A percentile compares a stretch with the other conserved stretches of the same genome.
Evolutionary conservation across 345 rosid genomes (phyloP).

Genomic region (Syzygium oleosum): DNA sequence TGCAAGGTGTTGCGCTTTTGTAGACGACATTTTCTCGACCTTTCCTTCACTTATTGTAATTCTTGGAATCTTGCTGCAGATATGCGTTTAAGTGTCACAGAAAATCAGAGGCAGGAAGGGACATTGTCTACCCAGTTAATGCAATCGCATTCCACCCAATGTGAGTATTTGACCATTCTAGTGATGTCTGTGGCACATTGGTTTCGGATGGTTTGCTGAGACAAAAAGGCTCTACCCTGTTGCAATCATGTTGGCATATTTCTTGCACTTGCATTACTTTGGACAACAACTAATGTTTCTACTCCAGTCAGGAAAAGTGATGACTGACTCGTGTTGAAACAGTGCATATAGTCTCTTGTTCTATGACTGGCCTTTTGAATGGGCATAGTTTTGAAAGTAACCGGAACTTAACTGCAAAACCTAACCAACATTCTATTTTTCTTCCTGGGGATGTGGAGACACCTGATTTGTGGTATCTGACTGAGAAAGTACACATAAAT

Average conservation of each 20-base stretch:
- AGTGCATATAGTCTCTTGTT: neutral
- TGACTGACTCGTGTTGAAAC: neutral
- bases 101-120: slow-evolving; percentile 94
- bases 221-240: neutral
- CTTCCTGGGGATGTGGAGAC: neutral
- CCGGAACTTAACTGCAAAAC: neutral
- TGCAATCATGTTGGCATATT: neutral
- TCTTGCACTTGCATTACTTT: neutral
- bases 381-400: neutral
- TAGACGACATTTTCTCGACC: neutral
- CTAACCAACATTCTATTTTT: neutral
- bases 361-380: neutral
- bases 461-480: neutral
- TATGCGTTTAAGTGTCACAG: slow-evolving; percentile 99
- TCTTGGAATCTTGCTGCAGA: slow-evolving; percentile 26
- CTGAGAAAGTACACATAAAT: neutral
- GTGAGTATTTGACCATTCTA: slow-evolving; percentile 39
- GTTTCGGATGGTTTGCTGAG: neutral
- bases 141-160: slow-evolving; percentile 97
- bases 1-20: neutral
- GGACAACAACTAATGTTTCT: neutral
- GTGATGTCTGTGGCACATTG: neutral
- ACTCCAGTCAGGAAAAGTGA: neutral
- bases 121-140: slow-evolving; percentile 91
- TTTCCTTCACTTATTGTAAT: neutral